Base-by-base conservation (phyloP, 1,284 basidiomycete species). In the Leccinum fuscescens region DNA sequence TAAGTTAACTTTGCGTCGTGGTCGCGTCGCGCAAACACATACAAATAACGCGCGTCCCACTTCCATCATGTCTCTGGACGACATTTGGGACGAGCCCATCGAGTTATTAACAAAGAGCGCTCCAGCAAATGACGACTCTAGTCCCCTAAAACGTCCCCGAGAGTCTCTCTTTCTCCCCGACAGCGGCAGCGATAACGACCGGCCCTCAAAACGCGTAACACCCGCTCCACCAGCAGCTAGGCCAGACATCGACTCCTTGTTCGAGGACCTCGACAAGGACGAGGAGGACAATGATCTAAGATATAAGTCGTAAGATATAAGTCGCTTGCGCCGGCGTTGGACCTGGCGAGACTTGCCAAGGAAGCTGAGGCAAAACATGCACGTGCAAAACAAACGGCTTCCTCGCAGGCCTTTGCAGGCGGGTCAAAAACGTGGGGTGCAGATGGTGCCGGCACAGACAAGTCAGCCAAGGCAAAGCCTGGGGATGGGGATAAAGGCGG, bases 181-280 rank as follows among this genome's bases (percentile, higher is more conserved):
- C 53, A 81, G 82, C 58, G 81, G 82, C 44, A 60, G 63, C 50
- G 69, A 75, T 24, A 56, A 70, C 44, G 75, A 74, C 24, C 67
- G 66, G 1, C 64, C 69, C 52, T 57, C 64, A 22, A 65, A 63
- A 57, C 58, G 60, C 14, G 64, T 61, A 31, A 65, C 54, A 4
- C 64, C 69, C 0, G 67, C 69, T 1, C 60, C 66, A 59, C 44
- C 67, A 1, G 54, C 65, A 7, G 57, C 66, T 4, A 65, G 65
- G 46, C 69, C 77, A 11, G 82, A 87, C 54, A 77, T 90, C 17
- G 86, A 88, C 56, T 83, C 83, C 11, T 73, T 90, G 48, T 90
- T 92, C 67, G 82, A 79, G 24, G 82, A 81, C 48, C 69, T 87
- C 46, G 86, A 83, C 54, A 77, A 78, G 55, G 74, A 76, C 4